These are phyloP conservation scores for Scytalidium sp. DNA, from an alignment of 2,329 filamentous ascomycete species.

Conservation along the genomic window DNA sequence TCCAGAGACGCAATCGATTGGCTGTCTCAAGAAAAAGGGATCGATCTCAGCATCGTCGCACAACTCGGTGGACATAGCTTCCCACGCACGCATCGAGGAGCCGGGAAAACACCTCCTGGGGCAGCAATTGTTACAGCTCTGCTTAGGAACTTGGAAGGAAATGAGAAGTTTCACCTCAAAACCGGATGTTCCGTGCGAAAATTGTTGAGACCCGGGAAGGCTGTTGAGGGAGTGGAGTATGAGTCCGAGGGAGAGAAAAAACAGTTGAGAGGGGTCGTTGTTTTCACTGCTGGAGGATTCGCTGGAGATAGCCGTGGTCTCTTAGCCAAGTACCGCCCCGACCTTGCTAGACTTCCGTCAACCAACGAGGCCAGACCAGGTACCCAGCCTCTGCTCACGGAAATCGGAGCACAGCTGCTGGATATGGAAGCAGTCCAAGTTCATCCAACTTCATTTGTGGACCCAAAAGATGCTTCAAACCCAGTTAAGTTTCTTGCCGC, in stretches of 20 bases:
- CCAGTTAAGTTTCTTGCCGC: conserved; percentile 61
- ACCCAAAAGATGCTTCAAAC: conserved; percentile 41
- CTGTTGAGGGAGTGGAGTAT: conserved; percentile 53
- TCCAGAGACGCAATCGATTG: conserved; percentile 52
- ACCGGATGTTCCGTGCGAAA: conserved; percentile 51
- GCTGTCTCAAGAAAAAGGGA: conserved; percentile 52
- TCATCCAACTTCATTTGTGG: conserved; percentile 63
- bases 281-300: conserved; percentile 62
- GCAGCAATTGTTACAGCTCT: conserved; percentile 55
- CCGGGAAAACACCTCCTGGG: conserved; percentile 53
- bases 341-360: conserved; percentile 56
- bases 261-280: conserved; percentile 48
- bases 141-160: conserved; percentile 46
- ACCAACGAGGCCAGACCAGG: conserved; percentile 60
- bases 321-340: conserved; percentile 53
- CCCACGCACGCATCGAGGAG: conserved; percentile 55
- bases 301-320: conserved; percentile 58
- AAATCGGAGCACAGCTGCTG: conserved; percentile 35
- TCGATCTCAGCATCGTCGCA: conserved; percentile 57
- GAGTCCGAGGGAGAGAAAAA: conserved; percentile 27
- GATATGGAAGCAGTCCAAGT: conserved; percentile 56
- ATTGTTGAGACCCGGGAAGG: conserved; percentile 34
- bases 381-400: conserved; percentile 42
- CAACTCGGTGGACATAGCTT: conserved; percentile 57
- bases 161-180: conserved; percentile 47